Percentiles rank a stretch among this genome's conserved stretches.
phyloP scores from a whole-genome alignment of 1,139 yeast species.

The Scheffersomyces illinoinensis region DNA sequence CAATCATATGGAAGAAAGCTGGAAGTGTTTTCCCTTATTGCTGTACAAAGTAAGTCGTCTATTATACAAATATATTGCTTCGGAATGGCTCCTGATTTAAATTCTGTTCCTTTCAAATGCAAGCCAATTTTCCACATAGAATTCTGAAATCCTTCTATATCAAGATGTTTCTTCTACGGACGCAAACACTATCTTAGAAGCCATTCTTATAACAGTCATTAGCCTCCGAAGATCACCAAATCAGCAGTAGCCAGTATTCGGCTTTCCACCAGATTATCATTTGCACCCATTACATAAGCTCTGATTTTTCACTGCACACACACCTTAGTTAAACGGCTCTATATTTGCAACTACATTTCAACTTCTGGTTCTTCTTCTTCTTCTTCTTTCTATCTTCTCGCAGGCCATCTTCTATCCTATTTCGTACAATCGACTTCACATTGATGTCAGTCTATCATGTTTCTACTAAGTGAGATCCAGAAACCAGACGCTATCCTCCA shows the following conservation, averaged over 20 bases:
- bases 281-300: not conserved
- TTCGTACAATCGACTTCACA: not conserved
- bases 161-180: not conserved
- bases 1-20: not conserved
- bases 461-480: slow-evolving; percentile 17
- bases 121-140: no score
- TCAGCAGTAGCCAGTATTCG: not conserved
- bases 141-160: no score
- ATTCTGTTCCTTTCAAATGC: not conserved
- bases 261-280: not conserved
- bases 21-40: no score
- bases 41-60: not conserved
- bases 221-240: not conserved
- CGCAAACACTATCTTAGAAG: not conserved
- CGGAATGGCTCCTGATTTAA: not conserved
- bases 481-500: slow-evolving; percentile 16
- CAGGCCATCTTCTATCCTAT: not conserved
- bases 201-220: not conserved
- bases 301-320: not conserved
- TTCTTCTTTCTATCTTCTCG: not conserved
- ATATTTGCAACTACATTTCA: not conserved
- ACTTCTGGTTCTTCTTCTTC: not conserved
- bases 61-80: not conserved
- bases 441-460: slow-evolving; percentile 3
- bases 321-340: not conserved